Base-by-base conservation (phyloP, 2,329 filamentous ascomycete genomes). In the Proliferodiscus dingleyae region DNA sequence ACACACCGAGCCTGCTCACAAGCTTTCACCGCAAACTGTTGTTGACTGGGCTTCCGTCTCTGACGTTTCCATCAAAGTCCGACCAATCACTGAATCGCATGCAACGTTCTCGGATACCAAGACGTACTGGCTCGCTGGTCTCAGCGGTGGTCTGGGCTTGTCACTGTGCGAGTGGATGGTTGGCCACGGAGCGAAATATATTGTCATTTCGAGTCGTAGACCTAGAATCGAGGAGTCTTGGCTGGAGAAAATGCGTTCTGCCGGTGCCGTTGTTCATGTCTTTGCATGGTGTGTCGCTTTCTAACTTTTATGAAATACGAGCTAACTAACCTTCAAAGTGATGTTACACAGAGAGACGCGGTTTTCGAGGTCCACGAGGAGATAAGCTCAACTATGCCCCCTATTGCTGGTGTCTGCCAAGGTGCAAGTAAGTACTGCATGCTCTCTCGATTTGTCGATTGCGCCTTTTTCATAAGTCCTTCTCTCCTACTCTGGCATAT, bases 331-430 rank as follows among this genome's bases (percentile, higher is more conserved):
- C n/a, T n/a, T n/a, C n/a, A n/a, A n/a, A n/a, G n/a, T n/a, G n/a
- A n/a, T n/a, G n/a, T n/a, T n/a, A n/a, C n/a, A n/a, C n/a, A n/a
- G n/a, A n/a, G n/a, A n/a, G n/a, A n/a, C n/a, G n/a, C n/a, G n/a
- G n/a, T n/a, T n/a, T n/a, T n/a, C n/a, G n/a, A n/a, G n/a, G 13
- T 22, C 5, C 15, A 24, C 5, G 80, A 87, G 49, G 85, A 87
- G 0, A 85, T 94, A 11, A 77, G 77, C 50, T 75, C 79, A 32
- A 5, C 57, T 69, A 22, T 58, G 69, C 46, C 44, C 22, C 6
- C 63, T 1, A 64, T 75, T 29, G 62, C 51, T 0, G 72, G 72
- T 13, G 66, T 26, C 24, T 6, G 6, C 24, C 24, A 26, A 11
- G 24, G 24, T 26, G 24, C 24, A 6, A n/a, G n/a, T n/a, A n/a